These are phyloP conservation scores for Kuraishia ogatae DNA, from an alignment of 805 yeast genomes.

Conservation along the genomic window DNA sequence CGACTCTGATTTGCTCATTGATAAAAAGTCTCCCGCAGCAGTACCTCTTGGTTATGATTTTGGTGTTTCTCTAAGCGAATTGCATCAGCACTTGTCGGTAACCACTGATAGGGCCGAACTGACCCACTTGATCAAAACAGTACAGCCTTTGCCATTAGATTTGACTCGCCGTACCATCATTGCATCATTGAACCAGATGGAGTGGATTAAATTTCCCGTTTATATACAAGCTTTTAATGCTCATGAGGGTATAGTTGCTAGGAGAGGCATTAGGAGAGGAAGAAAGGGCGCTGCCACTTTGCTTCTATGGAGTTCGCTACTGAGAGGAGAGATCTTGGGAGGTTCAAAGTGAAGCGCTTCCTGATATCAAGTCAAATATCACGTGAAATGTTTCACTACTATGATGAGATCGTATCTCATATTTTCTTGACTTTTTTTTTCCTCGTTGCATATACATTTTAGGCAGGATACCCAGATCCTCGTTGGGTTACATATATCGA, in stretches of 20 bases:
- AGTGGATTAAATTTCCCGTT: constrained; percentile 75
- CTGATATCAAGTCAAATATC: no score
- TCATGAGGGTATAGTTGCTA: constrained; percentile 79
- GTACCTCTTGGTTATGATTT: background rate
- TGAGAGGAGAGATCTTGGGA: constrained; percentile 9
- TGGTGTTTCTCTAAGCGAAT: background rate
- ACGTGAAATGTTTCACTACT: no score
- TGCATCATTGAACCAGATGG: constrained; percentile 47
- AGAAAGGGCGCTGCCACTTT: constrained; percentile 42
- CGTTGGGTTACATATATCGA: no score
- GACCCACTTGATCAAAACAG: constrained; percentile 6
- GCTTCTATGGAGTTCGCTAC: constrained; percentile 33
- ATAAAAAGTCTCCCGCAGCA: background rate
- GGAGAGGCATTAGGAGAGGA: constrained; percentile 52
- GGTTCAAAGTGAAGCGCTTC: background rate
- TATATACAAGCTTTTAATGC: constrained; percentile 68
- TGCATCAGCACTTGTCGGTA: background rate
- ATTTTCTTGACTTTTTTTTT: no score
- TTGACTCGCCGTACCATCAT: constrained; percentile 25
- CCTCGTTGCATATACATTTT: no score
- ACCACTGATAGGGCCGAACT: background rate
- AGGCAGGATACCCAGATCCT: no score
- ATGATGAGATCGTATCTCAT: no score
- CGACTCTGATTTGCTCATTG: background rate
- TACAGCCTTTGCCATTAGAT: constrained; percentile 17